These are phyloP conservation scores for Phytophthora cactorum DNA, from an alignment of 352 stramenopile genomes.

Conservation along the genomic window DNA sequence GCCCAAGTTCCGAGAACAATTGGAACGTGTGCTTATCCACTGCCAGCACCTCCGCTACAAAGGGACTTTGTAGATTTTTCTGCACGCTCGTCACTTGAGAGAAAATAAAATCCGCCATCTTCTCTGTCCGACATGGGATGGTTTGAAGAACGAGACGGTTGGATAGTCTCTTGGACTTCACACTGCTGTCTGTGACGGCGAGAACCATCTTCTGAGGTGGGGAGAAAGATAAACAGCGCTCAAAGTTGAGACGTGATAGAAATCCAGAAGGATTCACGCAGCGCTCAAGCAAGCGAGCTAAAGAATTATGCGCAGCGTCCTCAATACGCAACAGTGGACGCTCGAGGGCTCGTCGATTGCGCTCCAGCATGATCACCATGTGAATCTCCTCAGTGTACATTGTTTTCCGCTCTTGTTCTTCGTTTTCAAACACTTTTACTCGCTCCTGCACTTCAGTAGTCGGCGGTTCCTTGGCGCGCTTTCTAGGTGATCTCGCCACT, in stretches of 20 bases:
- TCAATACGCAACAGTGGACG: conserved; percentile 53
- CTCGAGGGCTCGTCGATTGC: conserved; percentile 44
- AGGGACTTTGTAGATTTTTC: conserved; percentile 44
- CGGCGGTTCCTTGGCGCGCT: conserved; percentile 7
- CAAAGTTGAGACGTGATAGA: conserved; percentile 56
- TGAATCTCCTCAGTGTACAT: conserved; percentile 52
- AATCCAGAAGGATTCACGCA: conserved; percentile 57
- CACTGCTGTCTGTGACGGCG: conserved; percentile 6
- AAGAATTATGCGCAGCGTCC: conserved; percentile 54
- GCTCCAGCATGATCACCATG: conserved; percentile 60
- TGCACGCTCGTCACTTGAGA: conserved; percentile 44
- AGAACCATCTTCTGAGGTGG: conserved; percentile 52
- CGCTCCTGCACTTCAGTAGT: conserved; percentile 16
- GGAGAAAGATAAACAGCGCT: conserved; percentile 46
- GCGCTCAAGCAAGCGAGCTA: conserved; percentile 56
- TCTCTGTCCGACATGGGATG: conserved; percentile 49
- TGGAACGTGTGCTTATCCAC: conserved; percentile 65
- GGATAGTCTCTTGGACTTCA: background rate
- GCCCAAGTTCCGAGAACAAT: conserved; percentile 62
- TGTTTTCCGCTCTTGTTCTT: conserved; percentile 52
- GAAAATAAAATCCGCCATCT: conserved; percentile 45
- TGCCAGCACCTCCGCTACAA: conserved; percentile 38
- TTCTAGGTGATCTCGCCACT: background rate
- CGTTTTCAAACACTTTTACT: conserved; percentile 50
- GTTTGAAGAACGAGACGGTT: conserved; percentile 52